phyloP scores from a whole-genome alignment of 805 yeast species.

The Metschnikowia santaceciliae region DNA sequence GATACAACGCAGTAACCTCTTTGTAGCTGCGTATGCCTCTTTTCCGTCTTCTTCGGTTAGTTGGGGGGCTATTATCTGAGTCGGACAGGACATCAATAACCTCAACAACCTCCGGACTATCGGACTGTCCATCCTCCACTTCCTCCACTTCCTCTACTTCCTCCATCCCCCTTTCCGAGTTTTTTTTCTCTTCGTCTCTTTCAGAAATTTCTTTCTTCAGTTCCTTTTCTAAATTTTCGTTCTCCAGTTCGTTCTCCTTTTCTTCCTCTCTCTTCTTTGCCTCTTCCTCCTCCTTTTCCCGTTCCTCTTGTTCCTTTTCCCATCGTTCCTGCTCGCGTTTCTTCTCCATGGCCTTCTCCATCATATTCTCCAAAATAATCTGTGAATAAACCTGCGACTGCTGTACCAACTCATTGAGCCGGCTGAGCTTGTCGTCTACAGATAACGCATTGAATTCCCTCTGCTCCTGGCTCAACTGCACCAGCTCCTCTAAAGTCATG shows the following conservation, averaged over 20 bases:
- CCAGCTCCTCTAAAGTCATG: not conserved
- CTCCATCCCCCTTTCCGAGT: not conserved
- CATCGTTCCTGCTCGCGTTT: not conserved
- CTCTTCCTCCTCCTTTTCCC: no score
- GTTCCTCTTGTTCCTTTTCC: no score
- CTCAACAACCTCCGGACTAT: no score
- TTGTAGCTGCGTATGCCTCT: no score
- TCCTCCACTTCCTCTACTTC: not conserved
- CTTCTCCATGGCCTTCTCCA: conserved; percentile 42
- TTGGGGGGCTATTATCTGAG: not conserved
- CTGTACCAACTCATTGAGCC: conserved; percentile 72
- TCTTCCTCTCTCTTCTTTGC: no score
- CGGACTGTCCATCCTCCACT: no score
- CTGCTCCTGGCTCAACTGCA: conserved; percentile 26
- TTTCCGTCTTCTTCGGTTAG: not conserved
- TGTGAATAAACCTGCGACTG: conserved; percentile 84
- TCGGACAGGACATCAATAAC: no score
- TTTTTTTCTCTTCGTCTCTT: no score
- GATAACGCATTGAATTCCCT: conserved; percentile 42
- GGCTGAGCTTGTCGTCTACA: conserved; percentile 55
- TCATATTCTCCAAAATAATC: conserved; percentile 76
- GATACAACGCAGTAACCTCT: no score
- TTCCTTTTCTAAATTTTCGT: not conserved
- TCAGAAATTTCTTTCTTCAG: not conserved
- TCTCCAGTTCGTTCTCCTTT: no score